Conservation (phyloP, 163 green algal species). For the Chlorella variabilis region DNA sequence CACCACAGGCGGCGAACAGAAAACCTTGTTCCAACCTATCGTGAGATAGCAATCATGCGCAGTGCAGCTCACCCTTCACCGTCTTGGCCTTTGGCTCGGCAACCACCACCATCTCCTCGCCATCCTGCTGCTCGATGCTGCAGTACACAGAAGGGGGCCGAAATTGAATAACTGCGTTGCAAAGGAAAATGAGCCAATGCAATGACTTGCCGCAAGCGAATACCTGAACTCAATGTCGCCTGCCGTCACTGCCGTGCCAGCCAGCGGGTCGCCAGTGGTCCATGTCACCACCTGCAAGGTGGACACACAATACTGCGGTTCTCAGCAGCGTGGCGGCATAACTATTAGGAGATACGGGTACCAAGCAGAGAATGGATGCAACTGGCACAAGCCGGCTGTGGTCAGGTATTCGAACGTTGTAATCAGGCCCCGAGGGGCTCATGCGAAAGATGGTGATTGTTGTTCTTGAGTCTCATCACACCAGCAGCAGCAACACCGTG, state of each 20-base stretch:
- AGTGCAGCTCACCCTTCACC: constrained; percentile 20
- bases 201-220: too few relatives aligned
- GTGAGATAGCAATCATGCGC: too few relatives aligned
- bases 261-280: constrained; percentile 52
- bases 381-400: too few relatives aligned
- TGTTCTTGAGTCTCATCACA: constrained; percentile 35
- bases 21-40: too few relatives aligned
- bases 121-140: constrained; percentile 50
- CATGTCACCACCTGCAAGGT: constrained; percentile 55
- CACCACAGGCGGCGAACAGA: too few relatives aligned
- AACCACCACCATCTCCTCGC: constrained; percentile 52
- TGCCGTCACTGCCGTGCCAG: constrained; percentile 32
- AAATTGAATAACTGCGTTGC: too few relatives aligned
- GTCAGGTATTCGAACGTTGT: constrained; percentile 13
- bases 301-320: too few relatives aligned
- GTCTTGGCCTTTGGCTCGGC: constrained; percentile 36
- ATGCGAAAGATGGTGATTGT: constrained; percentile 52
- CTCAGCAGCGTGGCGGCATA: too few relatives aligned
- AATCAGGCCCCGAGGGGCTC: constrained; percentile 39
- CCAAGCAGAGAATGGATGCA: too few relatives aligned
- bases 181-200: too few relatives aligned
- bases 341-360: too few relatives aligned
- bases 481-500: not conserved
- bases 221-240: constrained; percentile 60
- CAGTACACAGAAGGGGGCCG: too few relatives aligned